Base-by-base conservation (phyloP, 140 eudicot species). In the Ambrosia hybrid region DNA sequence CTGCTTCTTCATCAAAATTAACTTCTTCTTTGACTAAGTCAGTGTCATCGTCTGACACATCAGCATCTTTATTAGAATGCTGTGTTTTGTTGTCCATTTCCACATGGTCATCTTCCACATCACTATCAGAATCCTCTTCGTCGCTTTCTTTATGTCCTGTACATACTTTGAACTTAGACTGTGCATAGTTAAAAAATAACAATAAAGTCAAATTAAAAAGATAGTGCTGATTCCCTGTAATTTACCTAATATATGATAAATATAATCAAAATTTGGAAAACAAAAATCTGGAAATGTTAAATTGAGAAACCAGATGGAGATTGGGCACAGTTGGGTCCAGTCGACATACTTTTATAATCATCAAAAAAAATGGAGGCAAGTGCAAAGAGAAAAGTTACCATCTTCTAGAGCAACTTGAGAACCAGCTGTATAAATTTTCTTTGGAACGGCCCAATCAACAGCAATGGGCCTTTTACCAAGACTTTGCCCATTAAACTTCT, bases 381-480 rank as follows among this genome's bases (percentile, higher is more conserved):
- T 39, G 58, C 52, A 59, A 59, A 58, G 48, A 56, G 70, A 15
- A 74, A 73, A 41, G 33, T 59, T 81, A 94, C 97, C 97, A 71
- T 87, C 91, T 70, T 78, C 77, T 67, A 65, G 53, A 38, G 75
- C 70, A 30, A 38, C 78, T 45, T 74, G 78, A 76, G 85, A 52
- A 43, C 96, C 88, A 65, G 87, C 77, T 16, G 94, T 78, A 80
- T 94, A 90, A 30, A 88, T 65, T 41, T 88, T 86, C 76, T 94
- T 94, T 2, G 97, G 82, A 58, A 94, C 85, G 76, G 97, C 97
- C 99, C 99, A 94, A 80, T 94, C 99, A 71, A 94, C 95, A 77
- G 99, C 99, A 75, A 94, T 84, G 57, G 91, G 87, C 74, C 99
- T 78, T 73, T 78, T 88, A 69, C 92, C 87, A 43, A 94, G 72